Base-by-base conservation (phyloP, 2,329 filamentous ascomycete species). In the Aspergillus ibericus region DNA sequence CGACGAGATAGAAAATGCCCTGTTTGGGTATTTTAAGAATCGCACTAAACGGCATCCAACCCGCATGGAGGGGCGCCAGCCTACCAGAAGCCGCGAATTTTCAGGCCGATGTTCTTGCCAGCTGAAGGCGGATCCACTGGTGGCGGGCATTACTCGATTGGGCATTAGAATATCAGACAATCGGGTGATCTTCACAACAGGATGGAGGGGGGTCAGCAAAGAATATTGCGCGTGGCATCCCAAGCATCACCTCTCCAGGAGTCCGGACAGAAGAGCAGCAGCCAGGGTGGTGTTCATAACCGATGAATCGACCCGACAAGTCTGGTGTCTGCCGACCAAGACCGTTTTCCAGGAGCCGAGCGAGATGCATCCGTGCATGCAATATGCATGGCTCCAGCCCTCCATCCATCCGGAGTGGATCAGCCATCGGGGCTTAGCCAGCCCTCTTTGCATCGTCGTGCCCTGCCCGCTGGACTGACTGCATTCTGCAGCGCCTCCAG, bases 391-490 rank as follows among this genome's bases (percentile, higher is more conserved):
- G 9, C 15, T 29, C 40, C 16, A 35, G 13, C 44, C 48, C 32
- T 27, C 46, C 18, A 38, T 49, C 32, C 49, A 62, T 59, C 40
- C 32, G 48, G 38, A 51, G 64, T 68, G 67, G 69, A 70, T 68
- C 67, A 48, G 62, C 63, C 59, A 61, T 59, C 54, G 70, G 70
- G 70, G 70, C 70, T 72, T 70, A 72, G 70, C 66, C 56, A 58
- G 49, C 44, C 35, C 18, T 53, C 38, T 63, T 54, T 55, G 59
- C 59, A 62, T 67, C 25, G 29, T 25, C 38, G 18, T 42, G 38
- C 25, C 48, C 36, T 56, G 32, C 47, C 48, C 42, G 38, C 38
- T 20, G 38, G 38, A 22, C 38, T 47, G 22, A n/a, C 22, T 38
- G 35, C 35, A 38, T 47, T 25, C 42, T 25, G 42, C 42, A 47